A percentile compares a stretch with the other conserved stretches of the same genome.
These are phyloP conservation scores for Tetracentron sinense DNA, from an alignment of 164 flowering plant species.

Conservation along the genomic window DNA sequence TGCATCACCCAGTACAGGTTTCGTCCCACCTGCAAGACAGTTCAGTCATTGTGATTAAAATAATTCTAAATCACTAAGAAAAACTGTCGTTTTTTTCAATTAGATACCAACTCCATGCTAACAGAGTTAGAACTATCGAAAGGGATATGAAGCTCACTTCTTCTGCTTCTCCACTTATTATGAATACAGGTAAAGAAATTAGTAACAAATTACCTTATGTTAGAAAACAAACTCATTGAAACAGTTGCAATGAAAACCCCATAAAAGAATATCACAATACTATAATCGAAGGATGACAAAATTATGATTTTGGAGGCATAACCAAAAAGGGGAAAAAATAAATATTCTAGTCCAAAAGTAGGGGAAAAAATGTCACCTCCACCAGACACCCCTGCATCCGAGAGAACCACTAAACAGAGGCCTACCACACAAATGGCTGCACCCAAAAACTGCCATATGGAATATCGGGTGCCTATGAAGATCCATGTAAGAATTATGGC, in stretches of 20 bases:
- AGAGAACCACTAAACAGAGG: slow-evolving; percentile 65
- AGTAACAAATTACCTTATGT: neutral
- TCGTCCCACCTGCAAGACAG: slow-evolving; percentile 50
- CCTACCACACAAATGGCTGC: slow-evolving; percentile 56
- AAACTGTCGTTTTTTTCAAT: neutral
- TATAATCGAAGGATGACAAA: too few relatives aligned
- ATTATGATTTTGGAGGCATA: too few relatives aligned
- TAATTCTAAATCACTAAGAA: neutral
- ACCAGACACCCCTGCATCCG: slow-evolving; percentile 66
- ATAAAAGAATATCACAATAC: too few relatives aligned
- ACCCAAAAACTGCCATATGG: slow-evolving; percentile 57
- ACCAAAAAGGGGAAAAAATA: too few relatives aligned
- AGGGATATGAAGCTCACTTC: neutral
- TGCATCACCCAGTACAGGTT: slow-evolving; percentile 65
- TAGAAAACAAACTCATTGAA: too few relatives aligned
- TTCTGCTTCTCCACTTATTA: neutral
- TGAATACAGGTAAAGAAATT: neutral
- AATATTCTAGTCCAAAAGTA: too few relatives aligned
- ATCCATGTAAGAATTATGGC: slow-evolving; percentile 67
- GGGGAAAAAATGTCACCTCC: slow-evolving; percentile 45
- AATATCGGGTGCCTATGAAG: slow-evolving; percentile 61
- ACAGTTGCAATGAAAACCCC: too few relatives aligned
- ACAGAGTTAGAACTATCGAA: neutral
- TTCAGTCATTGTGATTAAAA: neutral
- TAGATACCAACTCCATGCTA: neutral